A percentile compares a stretch with the other conserved stretches of the same genome.
phyloP scores from a whole-genome alignment of 176 grass and related monocot species.

The Phragmites australis region DNA sequence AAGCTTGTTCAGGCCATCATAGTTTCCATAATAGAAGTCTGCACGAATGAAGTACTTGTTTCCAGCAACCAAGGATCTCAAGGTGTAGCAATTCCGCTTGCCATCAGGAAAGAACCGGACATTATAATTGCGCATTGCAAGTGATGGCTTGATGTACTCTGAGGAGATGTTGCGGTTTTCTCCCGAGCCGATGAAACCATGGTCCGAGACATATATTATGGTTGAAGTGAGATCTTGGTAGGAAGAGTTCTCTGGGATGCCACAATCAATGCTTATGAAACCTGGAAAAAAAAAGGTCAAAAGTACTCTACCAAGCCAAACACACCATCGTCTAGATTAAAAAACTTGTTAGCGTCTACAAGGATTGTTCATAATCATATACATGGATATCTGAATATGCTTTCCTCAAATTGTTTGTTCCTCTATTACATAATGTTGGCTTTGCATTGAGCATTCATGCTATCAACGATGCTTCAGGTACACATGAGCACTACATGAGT shows the following conservation, averaged over 20 bases:
- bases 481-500: not conserved
- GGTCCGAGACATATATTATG: conserved; percentile 55
- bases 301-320: not conserved
- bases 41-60: conserved; percentile 57
- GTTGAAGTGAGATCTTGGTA: conserved; percentile 19
- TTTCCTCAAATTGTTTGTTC: not conserved
- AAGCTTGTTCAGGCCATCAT: conserved; percentile 41
- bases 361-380: not conserved
- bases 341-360: conserved; percentile 5
- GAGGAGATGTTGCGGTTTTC: conserved; percentile 43
- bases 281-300: conserved; percentile 33
- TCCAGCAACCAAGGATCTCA: conserved; percentile 43
- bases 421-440: not conserved
- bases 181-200: conserved; percentile 49
- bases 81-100: conserved; percentile 54
- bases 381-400: not conserved
- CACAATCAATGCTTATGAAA: conserved; percentile 79
- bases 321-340: not conserved
- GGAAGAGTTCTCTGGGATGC: conserved; percentile 25
- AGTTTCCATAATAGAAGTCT: conserved; percentile 56
- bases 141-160: not conserved
- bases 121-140: not conserved
- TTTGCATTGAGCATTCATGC: not conserved
- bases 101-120: conserved; percentile 46
- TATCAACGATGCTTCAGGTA: not conserved